Evolutionary conservation across 2,329 filamentous ascomycete genomes (phyloP).

Genomic region (Malbranchea cinnamomea): DNA sequence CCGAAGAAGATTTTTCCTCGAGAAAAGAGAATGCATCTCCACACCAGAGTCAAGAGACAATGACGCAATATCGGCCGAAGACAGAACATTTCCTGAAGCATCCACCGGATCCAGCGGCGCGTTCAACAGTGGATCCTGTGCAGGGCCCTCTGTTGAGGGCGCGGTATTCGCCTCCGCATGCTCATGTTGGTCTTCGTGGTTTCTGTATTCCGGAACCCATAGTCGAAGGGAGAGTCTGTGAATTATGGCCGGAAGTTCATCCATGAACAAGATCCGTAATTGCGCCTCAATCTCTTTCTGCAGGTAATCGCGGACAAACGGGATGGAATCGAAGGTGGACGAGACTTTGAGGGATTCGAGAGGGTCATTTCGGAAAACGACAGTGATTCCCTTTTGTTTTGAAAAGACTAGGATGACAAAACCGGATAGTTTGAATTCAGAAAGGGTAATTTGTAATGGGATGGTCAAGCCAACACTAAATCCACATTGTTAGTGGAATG

Average conservation of each 20-base stretch:
- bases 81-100: conserved; percentile 59
- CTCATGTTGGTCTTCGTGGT: conserved; percentile 36
- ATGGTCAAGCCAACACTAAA: conserved; percentile 74
- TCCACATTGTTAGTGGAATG: not conserved
- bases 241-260: conserved; percentile 91
- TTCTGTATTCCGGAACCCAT: conserved; percentile 75
- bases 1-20: conserved; percentile 80
- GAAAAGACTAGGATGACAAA: conserved; percentile 98
- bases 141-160: conserved; percentile 41
- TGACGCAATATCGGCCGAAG: conserved; percentile 58
- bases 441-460: conserved; percentile 90
- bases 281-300: conserved; percentile 93
- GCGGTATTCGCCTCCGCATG: conserved; percentile 21
- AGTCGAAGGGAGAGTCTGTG: conserved; percentile 77
- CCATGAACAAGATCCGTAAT: conserved; percentile 88
- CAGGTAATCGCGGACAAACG: conserved; percentile 92
- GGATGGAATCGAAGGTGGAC: conserved; percentile 96
- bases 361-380: conserved; percentile 96
- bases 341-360: conserved; percentile 96
- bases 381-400: conserved; percentile 86
- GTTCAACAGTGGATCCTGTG: conserved; percentile 66
- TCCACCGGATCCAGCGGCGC: conserved; percentile 73
- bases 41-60: conserved; percentile 64
- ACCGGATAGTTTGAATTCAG: conserved; percentile 86
- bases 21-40: conserved; percentile 81